Conservation (phyloP, 805 yeast genomes). For the Vanderwaltozyma verrucispora region DNA sequence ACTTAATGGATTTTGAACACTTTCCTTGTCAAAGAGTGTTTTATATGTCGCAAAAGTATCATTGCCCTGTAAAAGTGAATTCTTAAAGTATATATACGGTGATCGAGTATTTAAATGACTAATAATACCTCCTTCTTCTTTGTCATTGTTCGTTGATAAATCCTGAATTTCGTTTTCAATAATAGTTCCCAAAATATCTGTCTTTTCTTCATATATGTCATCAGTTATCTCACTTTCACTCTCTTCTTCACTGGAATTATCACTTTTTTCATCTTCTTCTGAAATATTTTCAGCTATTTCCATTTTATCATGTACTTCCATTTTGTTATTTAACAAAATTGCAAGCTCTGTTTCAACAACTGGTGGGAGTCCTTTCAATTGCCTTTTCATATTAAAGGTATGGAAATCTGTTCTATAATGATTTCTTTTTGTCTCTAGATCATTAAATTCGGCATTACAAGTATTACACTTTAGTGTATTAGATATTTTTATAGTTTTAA, state of each 20-base stretch:
- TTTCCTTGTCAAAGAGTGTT: constrained; percentile 38
- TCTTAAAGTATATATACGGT: constrained; percentile 50
- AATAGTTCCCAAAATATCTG: constrained; percentile 18
- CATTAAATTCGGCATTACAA: constrained; percentile 17
- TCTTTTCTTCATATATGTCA: constrained; percentile 14
- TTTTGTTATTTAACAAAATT: not conserved
- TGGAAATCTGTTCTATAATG: constrained; percentile 54
- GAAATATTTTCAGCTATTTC: constrained; percentile 49
- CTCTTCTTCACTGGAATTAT: constrained; percentile 13
- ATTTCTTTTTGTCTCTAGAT: constrained; percentile 18
- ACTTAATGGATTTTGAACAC: constrained; percentile 41
- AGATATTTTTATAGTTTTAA: constrained; percentile 7
- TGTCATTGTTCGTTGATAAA: constrained; percentile 7
- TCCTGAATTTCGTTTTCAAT: constrained; percentile 18
- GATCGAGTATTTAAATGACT: constrained; percentile 60
- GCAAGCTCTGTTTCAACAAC: constrained; percentile 53
- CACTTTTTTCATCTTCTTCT: constrained; percentile 32
- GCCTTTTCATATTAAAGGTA: constrained; percentile 48
- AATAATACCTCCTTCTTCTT: constrained; percentile 24
- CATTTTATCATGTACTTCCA: constrained; percentile 7
- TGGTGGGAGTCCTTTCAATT: constrained; percentile 34
- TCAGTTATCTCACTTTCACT: constrained; percentile 6
- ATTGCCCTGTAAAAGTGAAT: constrained; percentile 32
- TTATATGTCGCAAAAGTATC: constrained; percentile 62
- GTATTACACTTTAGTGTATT: constrained; percentile 12